These are phyloP conservation scores for Exophiala sp. DNA, from an alignment of 2,329 filamentous ascomycete genomes.

Conservation along the genomic window DNA sequence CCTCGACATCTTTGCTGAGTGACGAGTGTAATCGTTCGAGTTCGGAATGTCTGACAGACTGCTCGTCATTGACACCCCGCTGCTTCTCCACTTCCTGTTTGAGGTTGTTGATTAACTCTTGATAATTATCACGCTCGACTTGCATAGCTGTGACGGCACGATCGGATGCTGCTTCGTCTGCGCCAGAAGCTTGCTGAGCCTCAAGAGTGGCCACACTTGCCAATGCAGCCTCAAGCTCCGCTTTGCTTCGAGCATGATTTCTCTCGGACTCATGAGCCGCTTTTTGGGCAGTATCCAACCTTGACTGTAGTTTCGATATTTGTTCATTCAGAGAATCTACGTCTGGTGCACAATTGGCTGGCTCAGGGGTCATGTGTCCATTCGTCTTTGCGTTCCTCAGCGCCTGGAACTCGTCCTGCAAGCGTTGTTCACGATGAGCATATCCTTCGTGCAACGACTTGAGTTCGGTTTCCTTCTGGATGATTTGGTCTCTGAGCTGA, in stretches of 20 bases:
- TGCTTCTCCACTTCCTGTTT: conserved; percentile 77
- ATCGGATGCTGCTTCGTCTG: conserved; percentile 25
- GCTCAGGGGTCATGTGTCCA: conserved; percentile 39
- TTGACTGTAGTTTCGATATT: conserved; percentile 69
- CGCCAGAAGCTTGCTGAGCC: conserved; percentile 31
- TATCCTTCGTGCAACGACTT: conserved; percentile 69
- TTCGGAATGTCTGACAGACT: conserved; percentile 66
- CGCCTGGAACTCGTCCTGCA: conserved; percentile 66
- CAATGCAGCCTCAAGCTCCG: conserved; percentile 67
- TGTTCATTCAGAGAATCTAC: conserved; percentile 63
- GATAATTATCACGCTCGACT: conserved; percentile 54
- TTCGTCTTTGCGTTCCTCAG: conserved; percentile 50
- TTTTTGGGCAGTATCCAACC: conserved; percentile 68
- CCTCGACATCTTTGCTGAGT: conserved; percentile 65
- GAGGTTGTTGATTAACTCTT: conserved; percentile 59
- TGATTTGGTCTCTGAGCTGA: conserved; percentile 80
- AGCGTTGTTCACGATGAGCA: conserved; percentile 68
- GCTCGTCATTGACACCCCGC: conserved; percentile 67
- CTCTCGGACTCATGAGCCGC: conserved; percentile 70
- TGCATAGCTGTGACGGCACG: conserved; percentile 43
- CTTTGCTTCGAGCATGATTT: conserved; percentile 67
- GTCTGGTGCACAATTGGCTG: conserved; percentile 47
- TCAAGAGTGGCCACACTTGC: conserved; percentile 50
- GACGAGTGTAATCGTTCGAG: conserved; percentile 69
- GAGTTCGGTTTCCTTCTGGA: conserved; percentile 80